Conservation (phyloP, 1,139 yeast genomes). For the Candida smagusa region DNA sequence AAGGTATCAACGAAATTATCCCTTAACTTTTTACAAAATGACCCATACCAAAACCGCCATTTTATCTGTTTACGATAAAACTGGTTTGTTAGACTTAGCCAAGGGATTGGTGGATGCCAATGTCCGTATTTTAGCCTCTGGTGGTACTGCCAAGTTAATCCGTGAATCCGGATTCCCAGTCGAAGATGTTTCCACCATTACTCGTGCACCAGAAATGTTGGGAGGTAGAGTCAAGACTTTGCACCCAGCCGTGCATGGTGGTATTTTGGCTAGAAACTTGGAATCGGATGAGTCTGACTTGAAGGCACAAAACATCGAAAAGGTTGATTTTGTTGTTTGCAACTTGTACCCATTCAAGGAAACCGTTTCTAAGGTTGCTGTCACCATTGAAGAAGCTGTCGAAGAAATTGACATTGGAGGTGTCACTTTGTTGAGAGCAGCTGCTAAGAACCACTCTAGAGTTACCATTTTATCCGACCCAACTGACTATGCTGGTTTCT, state of each 20-base stretch:
- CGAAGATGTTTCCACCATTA: slow-evolving; percentile 89
- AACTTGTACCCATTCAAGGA: slow-evolving; percentile 97
- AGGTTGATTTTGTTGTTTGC: slow-evolving; percentile 95
- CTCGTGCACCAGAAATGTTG: slow-evolving; percentile 98
- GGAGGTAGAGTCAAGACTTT: slow-evolving; percentile 98
- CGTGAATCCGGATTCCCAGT: slow-evolving; percentile 98
- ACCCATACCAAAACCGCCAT: slow-evolving; percentile 77
- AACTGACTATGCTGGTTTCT: slow-evolving; percentile 79
- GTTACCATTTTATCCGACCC: slow-evolving; percentile 96
- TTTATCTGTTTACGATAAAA: slow-evolving; percentile 94
- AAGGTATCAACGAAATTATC: slow-evolving; percentile 3
- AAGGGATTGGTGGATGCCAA: slow-evolving; percentile 87
- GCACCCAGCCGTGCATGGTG: slow-evolving; percentile 99
- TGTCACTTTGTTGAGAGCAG: slow-evolving; percentile 94
- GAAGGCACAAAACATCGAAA: slow-evolving; percentile 82
- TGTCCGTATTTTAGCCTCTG: slow-evolving; percentile 91
- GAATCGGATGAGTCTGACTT: slow-evolving; percentile 88
- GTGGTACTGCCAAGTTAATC: slow-evolving; percentile 92
- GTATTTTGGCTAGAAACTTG: slow-evolving; percentile 91
- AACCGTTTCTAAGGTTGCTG: slow-evolving; percentile 92
- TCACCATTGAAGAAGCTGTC: slow-evolving; percentile 94
- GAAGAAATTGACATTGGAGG: slow-evolving; percentile 99
- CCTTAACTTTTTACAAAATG: slow-evolving; percentile 3
- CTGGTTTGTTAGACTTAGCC: slow-evolving; percentile 92
- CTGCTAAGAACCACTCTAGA: slow-evolving; percentile 96